phyloP scores from a whole-genome alignment of 176 grass and related monocot genomes.

The Panicum miliaceum region DNA sequence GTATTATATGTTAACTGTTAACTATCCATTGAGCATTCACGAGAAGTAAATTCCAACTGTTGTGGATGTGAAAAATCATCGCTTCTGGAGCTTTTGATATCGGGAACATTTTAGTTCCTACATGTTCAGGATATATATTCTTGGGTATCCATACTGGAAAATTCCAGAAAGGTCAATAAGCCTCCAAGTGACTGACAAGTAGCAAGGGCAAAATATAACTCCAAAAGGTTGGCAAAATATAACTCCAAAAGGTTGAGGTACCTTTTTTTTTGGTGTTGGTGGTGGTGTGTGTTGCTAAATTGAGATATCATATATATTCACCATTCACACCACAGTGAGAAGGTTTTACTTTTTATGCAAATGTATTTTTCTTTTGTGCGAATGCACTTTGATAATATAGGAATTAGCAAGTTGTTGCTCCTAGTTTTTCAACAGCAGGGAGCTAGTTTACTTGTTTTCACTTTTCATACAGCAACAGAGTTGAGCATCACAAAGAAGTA shows the following conservation, averaged over 20 bases:
- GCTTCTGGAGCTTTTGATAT: neutral
- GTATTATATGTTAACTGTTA: neutral
- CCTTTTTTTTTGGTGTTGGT: too few relatives aligned
- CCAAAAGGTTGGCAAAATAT: neutral
- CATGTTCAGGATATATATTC: neutral
- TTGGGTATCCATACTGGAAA: neutral
- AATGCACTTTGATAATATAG: constrained; percentile 1
- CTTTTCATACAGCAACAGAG: neutral
- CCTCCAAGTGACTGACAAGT: neutral
- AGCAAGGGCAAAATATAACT: neutral
- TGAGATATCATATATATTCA: neutral
- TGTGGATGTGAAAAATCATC: neutral
- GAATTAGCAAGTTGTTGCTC: neutral
- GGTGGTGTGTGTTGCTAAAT: neutral
- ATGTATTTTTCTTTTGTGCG: constrained; percentile 12
- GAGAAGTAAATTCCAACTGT: neutral
- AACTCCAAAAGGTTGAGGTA: neutral
- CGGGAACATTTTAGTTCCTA: neutral
- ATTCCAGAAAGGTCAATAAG: neutral
- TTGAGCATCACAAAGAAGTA: constrained; percentile 1
- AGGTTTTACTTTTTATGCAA: neutral
- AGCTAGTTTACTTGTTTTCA: neutral
- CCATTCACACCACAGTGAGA: neutral
- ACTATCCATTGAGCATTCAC: neutral
- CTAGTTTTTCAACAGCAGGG: neutral